Evolutionary conservation across 2,329 filamentous ascomycete genomes (phyloP).

Genomic region (Fusarium metavorans): DNA sequence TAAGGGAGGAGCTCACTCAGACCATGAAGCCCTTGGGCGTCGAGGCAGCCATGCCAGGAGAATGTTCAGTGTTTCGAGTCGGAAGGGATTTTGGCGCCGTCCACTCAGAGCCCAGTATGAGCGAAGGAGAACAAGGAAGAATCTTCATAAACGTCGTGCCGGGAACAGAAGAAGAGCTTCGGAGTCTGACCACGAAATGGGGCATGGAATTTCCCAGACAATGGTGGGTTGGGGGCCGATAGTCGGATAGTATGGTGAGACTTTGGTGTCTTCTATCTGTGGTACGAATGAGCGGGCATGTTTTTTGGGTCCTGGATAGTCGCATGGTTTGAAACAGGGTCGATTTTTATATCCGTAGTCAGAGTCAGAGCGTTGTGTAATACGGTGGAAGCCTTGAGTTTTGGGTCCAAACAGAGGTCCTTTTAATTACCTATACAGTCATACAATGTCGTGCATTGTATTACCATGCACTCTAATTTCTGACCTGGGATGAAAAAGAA

Average conservation of each 20-base stretch:
- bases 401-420: not conserved
- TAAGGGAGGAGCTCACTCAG: conserved; percentile 50
- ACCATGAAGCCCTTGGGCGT: conserved; percentile 43
- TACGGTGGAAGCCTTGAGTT: not conserved
- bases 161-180: conserved; percentile 50
- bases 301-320: not conserved
- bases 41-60: conserved; percentile 42
- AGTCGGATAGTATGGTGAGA: not conserved
- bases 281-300: not conserved
- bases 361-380: not conserved
- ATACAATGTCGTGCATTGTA: not conserved
- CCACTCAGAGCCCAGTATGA: conserved; percentile 56
- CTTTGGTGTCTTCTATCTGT: not conserved
- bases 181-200: conserved; percentile 48
- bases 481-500: not conserved
- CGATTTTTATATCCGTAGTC: not conserved
- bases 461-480: not conserved
- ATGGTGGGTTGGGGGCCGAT: conserved; percentile 45
- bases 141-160: conserved; percentile 56
- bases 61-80: conserved; percentile 57
- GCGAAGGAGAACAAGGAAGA: conserved; percentile 37
- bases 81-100: conserved; percentile 56
- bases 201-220: conserved; percentile 54
- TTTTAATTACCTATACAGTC: not conserved
- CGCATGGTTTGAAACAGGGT: not conserved